phyloP scores from a whole-genome alignment of 2,329 filamentous ascomycete species.

The Fonsecaea pedrosoi region DNA sequence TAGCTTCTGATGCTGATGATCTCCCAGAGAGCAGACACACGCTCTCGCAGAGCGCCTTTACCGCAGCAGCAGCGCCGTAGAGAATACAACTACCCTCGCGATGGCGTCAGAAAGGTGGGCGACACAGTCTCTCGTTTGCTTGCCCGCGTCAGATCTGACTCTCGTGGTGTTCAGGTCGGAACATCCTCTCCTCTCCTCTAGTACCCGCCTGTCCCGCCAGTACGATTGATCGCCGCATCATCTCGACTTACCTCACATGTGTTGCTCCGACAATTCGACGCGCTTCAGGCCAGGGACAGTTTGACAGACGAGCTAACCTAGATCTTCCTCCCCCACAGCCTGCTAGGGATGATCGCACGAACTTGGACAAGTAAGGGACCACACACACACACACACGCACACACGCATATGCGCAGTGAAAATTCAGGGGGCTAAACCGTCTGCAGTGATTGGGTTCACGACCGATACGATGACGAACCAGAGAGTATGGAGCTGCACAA shows the following conservation, averaged over 20 bases:
- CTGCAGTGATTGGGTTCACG: conserved; percentile 88
- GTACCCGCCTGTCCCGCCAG: conserved; percentile 32
- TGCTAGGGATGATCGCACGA: conserved; percentile 53
- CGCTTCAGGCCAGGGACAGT: conserved; percentile 44
- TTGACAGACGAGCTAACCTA: conserved; percentile 54
- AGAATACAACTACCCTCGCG: conserved; percentile 69
- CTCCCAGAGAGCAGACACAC: conserved; percentile 26
- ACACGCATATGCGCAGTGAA: conserved; percentile 11
- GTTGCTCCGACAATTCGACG: conserved; percentile 43
- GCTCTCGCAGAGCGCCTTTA: conserved; percentile 46
- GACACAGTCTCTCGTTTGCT: conserved; percentile 48
- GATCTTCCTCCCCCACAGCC: conserved; percentile 51
- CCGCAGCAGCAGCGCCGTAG: conserved; percentile 46
- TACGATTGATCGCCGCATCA: conserved; percentile 35
- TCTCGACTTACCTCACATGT: conserved; percentile 28
- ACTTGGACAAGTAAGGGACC: conserved; percentile 53
- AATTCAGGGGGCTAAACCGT: conserved; percentile 22
- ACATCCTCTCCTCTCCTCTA: conserved; percentile 33
- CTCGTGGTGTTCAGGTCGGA: conserved; percentile 29
- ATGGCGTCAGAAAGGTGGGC: conserved; percentile 87
- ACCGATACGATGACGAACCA: conserved; percentile 81
- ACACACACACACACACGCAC: too few species aligned
- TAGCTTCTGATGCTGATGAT: conserved; percentile 15
- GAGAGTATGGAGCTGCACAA: conserved; percentile 44
- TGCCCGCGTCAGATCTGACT: conserved; percentile 44